Evolutionary conservation across 495 filamentous ascomycete genomes (phyloP), one percentile per base, ranked within the genome.

Genomic region (Penicillium cinerascens): DNA sequence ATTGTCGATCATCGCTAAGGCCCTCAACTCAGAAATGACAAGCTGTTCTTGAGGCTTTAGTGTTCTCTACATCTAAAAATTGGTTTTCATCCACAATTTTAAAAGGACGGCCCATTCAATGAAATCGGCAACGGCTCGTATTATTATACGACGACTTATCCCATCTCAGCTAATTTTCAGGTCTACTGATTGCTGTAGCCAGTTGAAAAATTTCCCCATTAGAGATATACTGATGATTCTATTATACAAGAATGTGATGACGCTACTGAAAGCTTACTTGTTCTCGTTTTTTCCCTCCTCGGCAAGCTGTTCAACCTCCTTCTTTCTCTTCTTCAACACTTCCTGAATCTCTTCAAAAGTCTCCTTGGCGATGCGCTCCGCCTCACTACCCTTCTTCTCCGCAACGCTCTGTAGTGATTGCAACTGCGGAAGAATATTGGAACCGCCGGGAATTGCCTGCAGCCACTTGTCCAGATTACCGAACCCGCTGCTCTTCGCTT

Each of bases 341-440:
- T 71, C 49, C 26, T 70, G 63, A 7, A 80, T 52, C 56, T 80
- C 85, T 22, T 77, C 61, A 27, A 79, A 59, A 1, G 85, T 82
- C 57, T 84, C 82, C 62, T 82, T 80, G 15, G 82, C 55, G 7
- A 87, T 68, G 56, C 78, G 69, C 71, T 85, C 70, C 5, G 81
- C 84, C 54, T 87, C 82, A 18, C 75, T 65, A 17, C 82, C 79
- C 58, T 83, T 78, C 68, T 82, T 78, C 59, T 83, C 67, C 2
- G 76, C 76, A 8, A 82, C 65, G 21, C 77, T 70, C 48, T 75
- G 69, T 55, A 87, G 49, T 47, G 82, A 67, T 55, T 73, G 63
- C 29, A 87, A 53, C 55, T 84, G 76, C 33, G 80, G 75, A 16
- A 82, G 63, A 25, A 87, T 74, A 60, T 83, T 70, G 40, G 72